Conservation (phyloP, 1,139 yeast genomes). For the Blastobotrys capitulatus region DNA sequence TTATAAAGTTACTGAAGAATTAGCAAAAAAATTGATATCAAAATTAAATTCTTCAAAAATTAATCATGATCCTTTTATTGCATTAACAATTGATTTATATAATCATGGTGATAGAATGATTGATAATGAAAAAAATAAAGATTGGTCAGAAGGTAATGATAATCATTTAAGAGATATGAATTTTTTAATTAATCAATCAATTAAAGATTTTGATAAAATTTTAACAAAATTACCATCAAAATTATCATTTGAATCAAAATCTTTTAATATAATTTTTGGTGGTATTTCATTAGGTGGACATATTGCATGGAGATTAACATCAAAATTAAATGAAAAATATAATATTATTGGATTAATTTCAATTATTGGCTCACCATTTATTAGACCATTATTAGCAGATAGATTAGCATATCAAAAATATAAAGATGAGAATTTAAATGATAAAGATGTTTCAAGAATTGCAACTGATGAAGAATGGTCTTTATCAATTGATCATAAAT, state of each 20-base stretch:
- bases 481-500: background rate
- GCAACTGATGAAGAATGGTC: background rate
- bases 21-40: background rate
- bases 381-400: slow-evolving; percentile 2
- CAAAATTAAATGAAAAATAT: slow-evolving; percentile 28
- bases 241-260: slow-evolving; percentile 28
- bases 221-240: slow-evolving; percentile 46
- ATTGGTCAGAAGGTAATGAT: slow-evolving; percentile 45
- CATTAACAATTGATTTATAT: slow-evolving; percentile 51
- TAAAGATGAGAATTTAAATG: background rate
- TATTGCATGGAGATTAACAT: slow-evolving; percentile 41
- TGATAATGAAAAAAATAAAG: slow-evolving; percentile 35
- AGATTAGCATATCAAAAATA: slow-evolving; percentile 1
- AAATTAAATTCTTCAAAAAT: background rate
- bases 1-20: background rate
- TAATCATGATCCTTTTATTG: slow-evolving; percentile 25
- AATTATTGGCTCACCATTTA: slow-evolving; percentile 44
- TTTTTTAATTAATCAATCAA: slow-evolving; percentile 46
- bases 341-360: slow-evolving; percentile 38
- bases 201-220: slow-evolving; percentile 44
- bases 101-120: slow-evolving; percentile 54
- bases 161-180: slow-evolving; percentile 52
- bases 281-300: slow-evolving; percentile 66
- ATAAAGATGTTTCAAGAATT: background rate
- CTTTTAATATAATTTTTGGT: slow-evolving; percentile 37